Conservation (phyloP, 345 rosid species). For the Alliaria petiolata region DNA sequence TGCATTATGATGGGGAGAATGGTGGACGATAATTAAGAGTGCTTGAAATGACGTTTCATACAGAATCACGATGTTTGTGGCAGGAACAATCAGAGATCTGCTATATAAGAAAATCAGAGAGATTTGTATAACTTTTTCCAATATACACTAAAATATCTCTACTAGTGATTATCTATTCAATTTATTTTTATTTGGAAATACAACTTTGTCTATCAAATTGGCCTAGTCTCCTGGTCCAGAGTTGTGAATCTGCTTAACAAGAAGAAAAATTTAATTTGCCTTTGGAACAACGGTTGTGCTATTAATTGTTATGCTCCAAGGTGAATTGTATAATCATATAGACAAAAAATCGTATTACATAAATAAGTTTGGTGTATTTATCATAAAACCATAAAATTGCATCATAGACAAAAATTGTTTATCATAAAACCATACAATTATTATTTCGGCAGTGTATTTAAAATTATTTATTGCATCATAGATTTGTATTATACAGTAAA, state of each 20-base stretch:
- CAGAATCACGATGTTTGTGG: conserved; percentile 40
- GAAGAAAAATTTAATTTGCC: background rate
- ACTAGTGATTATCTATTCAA: conserved; percentile 20
- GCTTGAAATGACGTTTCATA: conserved; percentile 56
- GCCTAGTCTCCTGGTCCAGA: background rate
- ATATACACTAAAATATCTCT: conserved; percentile 26
- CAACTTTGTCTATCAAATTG: background rate
- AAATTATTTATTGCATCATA: background rate
- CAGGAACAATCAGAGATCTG: conserved; percentile 36
- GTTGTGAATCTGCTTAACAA: background rate
- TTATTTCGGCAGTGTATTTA: background rate
- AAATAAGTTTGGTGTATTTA: no score
- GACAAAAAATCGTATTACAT: no score
- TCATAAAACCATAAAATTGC: no score
- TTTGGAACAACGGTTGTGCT: background rate
- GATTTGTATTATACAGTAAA: no score
- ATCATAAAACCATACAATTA: no score
- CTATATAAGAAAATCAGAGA: background rate
- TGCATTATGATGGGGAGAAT: conserved; percentile 34
- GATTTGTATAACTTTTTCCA: conserved; percentile 15
- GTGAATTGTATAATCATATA: background rate
- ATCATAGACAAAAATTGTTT: no score
- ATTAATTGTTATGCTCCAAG: background rate
- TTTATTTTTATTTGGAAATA: background rate
- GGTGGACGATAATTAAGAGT: conserved; percentile 31